Base-by-base conservation (phyloP, 805 yeast species). In the Ogataea allantospora region DNA sequence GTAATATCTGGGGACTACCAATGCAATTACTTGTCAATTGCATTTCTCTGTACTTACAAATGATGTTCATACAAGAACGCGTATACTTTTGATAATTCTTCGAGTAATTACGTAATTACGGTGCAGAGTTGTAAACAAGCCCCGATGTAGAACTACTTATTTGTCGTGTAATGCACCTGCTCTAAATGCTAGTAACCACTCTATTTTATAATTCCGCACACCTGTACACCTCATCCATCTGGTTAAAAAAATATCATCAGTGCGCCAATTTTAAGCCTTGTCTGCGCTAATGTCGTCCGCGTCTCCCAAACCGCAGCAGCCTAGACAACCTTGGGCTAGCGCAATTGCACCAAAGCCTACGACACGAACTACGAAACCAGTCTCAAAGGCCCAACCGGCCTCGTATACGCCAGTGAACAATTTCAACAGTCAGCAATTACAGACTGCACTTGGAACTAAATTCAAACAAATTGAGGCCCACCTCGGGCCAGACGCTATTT, bases 291-390 rank as follows among this genome's bases (percentile, higher is more conserved):
- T 44, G 48, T 34, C 43, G 6, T 38, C 46, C 14, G 31, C 24
- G n/a, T 25, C 38, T 10, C 31, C 41, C 9, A 45, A 45, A 21
- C 12, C n/a, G n/a, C n/a, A 42, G 23, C 46, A 39, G 27, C 23
- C 43, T 13, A 42, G 26, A 21, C 49, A 45, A 41, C 50, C 50
- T 6, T 46, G 50, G 50, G 50, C 50, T 4, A 35, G 45, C 5
- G 46, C 49, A 11, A 23, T 42, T 11, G 43, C 44, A 4, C 34
- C 38, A 22, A 30, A 30, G 33, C 36, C 42, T 18, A 15, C 40
- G 2, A 13, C 11, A n/a, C 37, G 42, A 8, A 12, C 29, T 4
- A 29, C 45, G 7, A 37, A 38, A 28, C 41, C 34, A 17, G 39
- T 45, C 6, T 27, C 45, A 1, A 46, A 42, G 35, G 41, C 44